A percentile compares a stretch with the other conserved stretches of the same genome.
Evolutionary conservation across 257 asterid species (phyloP).

Genomic region (Nemophila menziesii): DNA sequence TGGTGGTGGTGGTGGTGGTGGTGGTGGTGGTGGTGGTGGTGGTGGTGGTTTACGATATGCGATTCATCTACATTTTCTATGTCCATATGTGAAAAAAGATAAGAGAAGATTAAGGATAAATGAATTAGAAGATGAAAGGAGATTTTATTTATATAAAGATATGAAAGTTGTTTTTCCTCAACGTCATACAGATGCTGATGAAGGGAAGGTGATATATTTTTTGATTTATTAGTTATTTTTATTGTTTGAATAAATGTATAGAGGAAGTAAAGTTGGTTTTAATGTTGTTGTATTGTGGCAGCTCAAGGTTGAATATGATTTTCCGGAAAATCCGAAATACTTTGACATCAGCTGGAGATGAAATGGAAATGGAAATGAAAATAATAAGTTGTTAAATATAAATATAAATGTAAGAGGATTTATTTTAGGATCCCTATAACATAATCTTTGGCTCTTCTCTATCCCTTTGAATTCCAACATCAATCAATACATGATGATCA

Average conservation of each 20-base stretch:
- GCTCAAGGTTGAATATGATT: slow-evolving; percentile 58
- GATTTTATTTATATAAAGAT: slow-evolving; percentile 56
- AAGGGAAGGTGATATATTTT: slow-evolving; percentile 48
- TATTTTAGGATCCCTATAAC: too few species aligned
- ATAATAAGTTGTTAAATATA: too few species aligned
- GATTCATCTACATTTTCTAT: slow-evolving; percentile 56
- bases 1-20: slow-evolving; percentile 22
- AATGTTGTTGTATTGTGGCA: slow-evolving; percentile 23
- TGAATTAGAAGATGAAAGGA: slow-evolving; percentile 17
- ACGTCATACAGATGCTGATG: slow-evolving; percentile 66
- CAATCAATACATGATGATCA: too few species aligned
- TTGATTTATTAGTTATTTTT: neutral
- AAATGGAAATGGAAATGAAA: too few species aligned
- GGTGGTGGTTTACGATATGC: slow-evolving; percentile 63
- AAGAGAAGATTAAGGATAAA: slow-evolving; percentile 15
- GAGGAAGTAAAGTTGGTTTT: neutral
- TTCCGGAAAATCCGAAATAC: slow-evolving; percentile 68
- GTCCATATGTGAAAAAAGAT: slow-evolving; percentile 31
- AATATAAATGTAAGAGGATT: too few species aligned
- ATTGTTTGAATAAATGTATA: neutral
- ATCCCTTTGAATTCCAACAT: too few species aligned
- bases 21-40: slow-evolving; percentile 23
- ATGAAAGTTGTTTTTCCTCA: slow-evolving; percentile 68
- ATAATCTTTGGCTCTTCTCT: too few species aligned
- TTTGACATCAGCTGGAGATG: slow-evolving; percentile 42